Evolutionary conservation across 1,284 basidiomycete species (phyloP).

Genomic region (Pseudozyma sp.): DNA sequence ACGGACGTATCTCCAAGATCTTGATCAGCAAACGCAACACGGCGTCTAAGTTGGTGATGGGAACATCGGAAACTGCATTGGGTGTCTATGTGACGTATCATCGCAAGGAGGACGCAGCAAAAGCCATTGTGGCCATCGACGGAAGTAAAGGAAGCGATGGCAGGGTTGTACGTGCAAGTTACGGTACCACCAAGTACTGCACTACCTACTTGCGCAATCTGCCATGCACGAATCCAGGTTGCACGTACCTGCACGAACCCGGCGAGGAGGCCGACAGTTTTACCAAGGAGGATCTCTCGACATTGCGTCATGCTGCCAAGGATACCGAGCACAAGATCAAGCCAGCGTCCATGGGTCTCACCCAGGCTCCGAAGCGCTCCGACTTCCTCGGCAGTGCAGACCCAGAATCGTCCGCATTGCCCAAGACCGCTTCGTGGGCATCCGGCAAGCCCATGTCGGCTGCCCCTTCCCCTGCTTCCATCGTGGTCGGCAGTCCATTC

Average conservation of each 20-base stretch:
- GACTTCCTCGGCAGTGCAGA: constrained; percentile 32
- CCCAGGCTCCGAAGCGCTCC: constrained; percentile 45
- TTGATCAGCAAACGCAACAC: constrained; percentile 89
- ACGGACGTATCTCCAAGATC: constrained; percentile 97
- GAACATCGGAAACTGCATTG: constrained; percentile 78
- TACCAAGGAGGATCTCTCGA: constrained; percentile 68
- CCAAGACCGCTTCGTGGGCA: constrained; percentile 68
- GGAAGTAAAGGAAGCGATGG: constrained; percentile 75
- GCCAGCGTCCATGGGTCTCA: constrained; percentile 55
- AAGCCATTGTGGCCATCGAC: constrained; percentile 92
- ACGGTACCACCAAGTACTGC: constrained; percentile 98
- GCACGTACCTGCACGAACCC: constrained; percentile 96
- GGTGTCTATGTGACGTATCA: constrained; percentile 97
- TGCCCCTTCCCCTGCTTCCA: constrained; percentile 29
- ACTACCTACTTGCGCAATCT: constrained; percentile 91
- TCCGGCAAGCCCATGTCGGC: constrained; percentile 56
- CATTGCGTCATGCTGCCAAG: constrained; percentile 66
- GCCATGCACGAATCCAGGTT: constrained; percentile 86
- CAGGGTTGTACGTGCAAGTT: constrained; percentile 81
- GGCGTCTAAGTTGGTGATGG: constrained; percentile 73
- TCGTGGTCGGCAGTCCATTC: constrained; percentile 48
- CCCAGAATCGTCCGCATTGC: constrained; percentile 60
- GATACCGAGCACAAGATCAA: constrained; percentile 67
- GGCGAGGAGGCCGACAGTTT: constrained; percentile 96
- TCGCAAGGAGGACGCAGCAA: constrained; percentile 91